These are phyloP conservation scores for Fraxinus albicans DNA, from an alignment of 305 asterid genomes.

Conservation along the genomic window DNA sequence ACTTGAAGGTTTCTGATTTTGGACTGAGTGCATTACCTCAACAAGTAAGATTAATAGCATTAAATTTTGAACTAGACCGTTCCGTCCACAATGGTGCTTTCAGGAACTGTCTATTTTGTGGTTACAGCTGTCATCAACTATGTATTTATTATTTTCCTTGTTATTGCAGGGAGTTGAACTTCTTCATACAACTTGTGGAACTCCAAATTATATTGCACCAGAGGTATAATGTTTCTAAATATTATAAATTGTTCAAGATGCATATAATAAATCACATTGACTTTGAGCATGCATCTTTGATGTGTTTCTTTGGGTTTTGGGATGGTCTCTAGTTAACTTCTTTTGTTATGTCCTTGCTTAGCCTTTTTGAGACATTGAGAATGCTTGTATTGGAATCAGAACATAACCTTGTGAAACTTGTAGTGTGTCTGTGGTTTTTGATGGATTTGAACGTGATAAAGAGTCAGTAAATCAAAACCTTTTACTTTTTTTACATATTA, in stretches of 20 bases:
- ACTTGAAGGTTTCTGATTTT: conserved; percentile 91
- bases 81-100: conserved; percentile 1
- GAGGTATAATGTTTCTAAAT: conserved; percentile 54
- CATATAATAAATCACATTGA: not conserved
- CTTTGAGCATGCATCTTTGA: conserved; percentile 14
- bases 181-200: conserved; percentile 96
- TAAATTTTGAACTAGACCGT: conserved; percentile 6
- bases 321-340: conserved; percentile 6
- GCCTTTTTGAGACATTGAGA: not conserved
- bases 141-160: conserved; percentile 5
- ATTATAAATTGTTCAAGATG: conserved; percentile 16
- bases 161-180: conserved; percentile 79
- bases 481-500: conserved; percentile 4
- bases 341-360: not conserved
- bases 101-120: conserved; percentile 14
- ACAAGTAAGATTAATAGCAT: conserved; percentile 50
- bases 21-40: conserved; percentile 91
- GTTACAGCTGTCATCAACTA: conserved; percentile 7
- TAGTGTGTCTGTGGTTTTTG: conserved; percentile 7
- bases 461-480: conserved; percentile 15
- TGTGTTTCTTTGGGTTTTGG: not conserved
- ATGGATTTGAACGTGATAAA: conserved; percentile 16
- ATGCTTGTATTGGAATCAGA: not conserved
- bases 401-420: not conserved
- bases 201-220: conserved; percentile 97